These are phyloP conservation scores for Candida dubliniensis DNA, from an alignment of 1,139 yeast genomes.

Conservation along the genomic window DNA sequence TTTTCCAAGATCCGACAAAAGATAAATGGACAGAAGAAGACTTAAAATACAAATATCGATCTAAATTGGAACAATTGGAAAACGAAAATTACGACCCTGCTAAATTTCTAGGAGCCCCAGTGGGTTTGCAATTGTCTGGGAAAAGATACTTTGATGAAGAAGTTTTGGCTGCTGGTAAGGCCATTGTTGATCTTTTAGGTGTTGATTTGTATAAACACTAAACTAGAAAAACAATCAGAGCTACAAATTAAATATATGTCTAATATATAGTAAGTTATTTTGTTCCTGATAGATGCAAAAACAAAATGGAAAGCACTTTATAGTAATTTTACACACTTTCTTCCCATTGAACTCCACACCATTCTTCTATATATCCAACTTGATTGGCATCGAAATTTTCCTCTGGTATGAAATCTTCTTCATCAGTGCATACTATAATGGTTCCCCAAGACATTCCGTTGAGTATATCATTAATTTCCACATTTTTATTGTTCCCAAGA, in stretches of 20 bases:
- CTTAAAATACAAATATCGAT: slow-evolving; percentile 33
- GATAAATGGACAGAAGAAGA: slow-evolving; percentile 43
- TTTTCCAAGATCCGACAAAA: slow-evolving; percentile 52
- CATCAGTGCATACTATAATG: slow-evolving; percentile 78
- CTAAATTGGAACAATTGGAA: slow-evolving; percentile 46
- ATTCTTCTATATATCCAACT: slow-evolving; percentile 86
- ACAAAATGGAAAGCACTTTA: not conserved
- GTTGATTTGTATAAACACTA: slow-evolving; percentile 20
- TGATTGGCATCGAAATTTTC: slow-evolving; percentile 55
- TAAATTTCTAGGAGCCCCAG: slow-evolving; percentile 39
- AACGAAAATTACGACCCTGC: slow-evolving; percentile 33
- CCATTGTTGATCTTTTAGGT: slow-evolving; percentile 29
- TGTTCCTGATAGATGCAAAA: too few relatives aligned
- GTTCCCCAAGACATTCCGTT: slow-evolving; percentile 99
- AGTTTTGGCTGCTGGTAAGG: slow-evolving; percentile 41
- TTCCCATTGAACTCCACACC: slow-evolving; percentile 97
- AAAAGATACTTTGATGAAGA: slow-evolving; percentile 44
- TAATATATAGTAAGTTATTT: too few relatives aligned
- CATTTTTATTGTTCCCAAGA: slow-evolving; percentile 23
- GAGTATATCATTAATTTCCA: slow-evolving; percentile 41
- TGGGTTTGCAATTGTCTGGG: slow-evolving; percentile 42
- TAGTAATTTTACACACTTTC: slow-evolving; percentile 34
- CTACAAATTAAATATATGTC: too few relatives aligned
- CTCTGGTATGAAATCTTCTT: slow-evolving; percentile 63
- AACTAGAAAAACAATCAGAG: not conserved